Conservation (phyloP, 2,329 filamentous ascomycete genomes). For the Penicillium thymicola region DNA sequence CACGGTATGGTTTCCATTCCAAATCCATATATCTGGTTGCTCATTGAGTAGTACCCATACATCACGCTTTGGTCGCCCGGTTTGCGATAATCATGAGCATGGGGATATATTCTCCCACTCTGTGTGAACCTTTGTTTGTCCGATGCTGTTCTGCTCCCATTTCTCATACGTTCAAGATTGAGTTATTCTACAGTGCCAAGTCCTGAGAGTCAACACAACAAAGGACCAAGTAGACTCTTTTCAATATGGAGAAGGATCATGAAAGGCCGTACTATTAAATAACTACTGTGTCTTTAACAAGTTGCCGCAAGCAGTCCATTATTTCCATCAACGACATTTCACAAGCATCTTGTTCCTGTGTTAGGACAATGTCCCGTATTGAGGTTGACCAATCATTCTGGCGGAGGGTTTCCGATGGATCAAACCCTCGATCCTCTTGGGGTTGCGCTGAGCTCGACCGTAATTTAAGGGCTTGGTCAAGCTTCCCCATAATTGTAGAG, state of each 20-base stretch:
- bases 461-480: conserved; percentile 12
- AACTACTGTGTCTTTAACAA: conserved; percentile 5
- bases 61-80: background rate
- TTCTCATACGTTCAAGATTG: background rate
- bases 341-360: conserved; percentile 8
- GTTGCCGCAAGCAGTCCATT: conserved; percentile 14
- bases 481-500: conserved; percentile 10
- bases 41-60: background rate
- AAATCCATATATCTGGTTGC: background rate
- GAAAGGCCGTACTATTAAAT: background rate
- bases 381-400: conserved; percentile 2
- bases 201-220: background rate
- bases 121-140: background rate
- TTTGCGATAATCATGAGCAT: background rate
- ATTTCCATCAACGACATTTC: conserved; percentile 14
- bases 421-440: background rate
- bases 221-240: background rate
- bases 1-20: too few species aligned
- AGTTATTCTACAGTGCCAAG: background rate
- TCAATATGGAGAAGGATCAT: background rate
- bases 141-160: too few species aligned
- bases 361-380: conserved; percentile 13
- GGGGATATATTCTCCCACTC: background rate
- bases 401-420: background rate
- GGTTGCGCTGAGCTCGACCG: background rate